phyloP scores from a whole-genome alignment of 176 grass and related monocot species.

The Zoysia japonica region DNA sequence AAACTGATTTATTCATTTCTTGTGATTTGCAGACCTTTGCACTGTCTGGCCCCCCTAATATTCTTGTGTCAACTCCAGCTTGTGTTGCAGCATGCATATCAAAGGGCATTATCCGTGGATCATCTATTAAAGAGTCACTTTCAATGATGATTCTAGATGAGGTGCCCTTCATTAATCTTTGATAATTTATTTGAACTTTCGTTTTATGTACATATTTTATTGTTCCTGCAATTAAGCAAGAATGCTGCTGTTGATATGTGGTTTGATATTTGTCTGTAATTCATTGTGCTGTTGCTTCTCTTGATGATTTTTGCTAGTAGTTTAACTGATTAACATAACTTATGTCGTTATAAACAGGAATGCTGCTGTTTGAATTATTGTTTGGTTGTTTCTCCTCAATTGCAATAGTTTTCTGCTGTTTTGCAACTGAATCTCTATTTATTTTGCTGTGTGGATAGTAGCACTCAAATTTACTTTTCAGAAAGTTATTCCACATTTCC shows the following conservation, averaged over 20 bases:
- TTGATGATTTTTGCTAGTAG: slow-evolving; percentile 8
- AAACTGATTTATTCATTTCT: slow-evolving; percentile 4
- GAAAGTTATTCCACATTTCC: slow-evolving; percentile 1
- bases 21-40: slow-evolving; percentile 64
- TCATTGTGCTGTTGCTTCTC: slow-evolving; percentile 16
- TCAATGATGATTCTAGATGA: slow-evolving; percentile 96
- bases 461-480: slow-evolving; percentile 13
- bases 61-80: slow-evolving; percentile 91
- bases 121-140: slow-evolving; percentile 85
- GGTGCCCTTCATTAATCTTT: slow-evolving; percentile 50
- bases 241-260: slow-evolving; percentile 16
- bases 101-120: slow-evolving; percentile 67
- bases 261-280: slow-evolving; percentile 14
- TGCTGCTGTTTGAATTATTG: not conserved
- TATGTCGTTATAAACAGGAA: not conserved
- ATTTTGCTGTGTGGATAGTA: slow-evolving; percentile 10
- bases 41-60: slow-evolving; percentile 70
- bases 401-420: not conserved
- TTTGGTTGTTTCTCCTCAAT: not conserved
- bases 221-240: slow-evolving; percentile 14
- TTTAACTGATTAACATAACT: slow-evolving; percentile 2
- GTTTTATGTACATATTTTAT: slow-evolving; percentile 18
- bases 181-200: not conserved
- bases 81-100: slow-evolving; percentile 90
- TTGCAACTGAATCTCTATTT: slow-evolving; percentile 3